These are phyloP conservation scores for Alternaria solani DNA, from an alignment of 2,329 filamentous ascomycete genomes.

Conservation along the genomic window DNA sequence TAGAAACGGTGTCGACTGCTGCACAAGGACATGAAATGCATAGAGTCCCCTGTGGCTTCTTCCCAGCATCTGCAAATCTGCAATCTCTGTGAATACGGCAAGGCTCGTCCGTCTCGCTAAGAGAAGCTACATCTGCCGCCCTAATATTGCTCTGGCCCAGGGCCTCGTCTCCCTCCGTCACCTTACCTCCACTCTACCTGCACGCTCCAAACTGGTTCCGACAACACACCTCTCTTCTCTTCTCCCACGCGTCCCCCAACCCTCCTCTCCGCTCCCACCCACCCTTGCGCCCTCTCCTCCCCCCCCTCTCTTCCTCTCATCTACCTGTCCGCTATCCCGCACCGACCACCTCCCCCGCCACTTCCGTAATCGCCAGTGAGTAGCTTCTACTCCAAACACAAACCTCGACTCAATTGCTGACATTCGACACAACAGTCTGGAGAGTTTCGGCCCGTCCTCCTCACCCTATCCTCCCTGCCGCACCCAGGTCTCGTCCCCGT, in stretches of 20 bases:
- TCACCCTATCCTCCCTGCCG: constrained; percentile 12
- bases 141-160: constrained; percentile 28
- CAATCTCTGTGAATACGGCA: constrained; percentile 36
- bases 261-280: constrained; percentile 28
- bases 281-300: constrained; percentile 12
- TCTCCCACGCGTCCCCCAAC: constrained; percentile 29
- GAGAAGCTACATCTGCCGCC: constrained; percentile 32
- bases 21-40: constrained; percentile 17
- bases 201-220: constrained; percentile 19
- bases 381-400: constrained; percentile 31
- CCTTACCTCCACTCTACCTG: constrained; percentile 31
- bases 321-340: constrained; percentile 32
- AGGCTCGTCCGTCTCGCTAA: constrained; percentile 46
- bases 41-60: constrained; percentile 14
- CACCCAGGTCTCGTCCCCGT: constrained; percentile 8
- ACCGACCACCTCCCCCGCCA: constrained; percentile 48
- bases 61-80: constrained; percentile 23
- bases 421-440: constrained; percentile 26
- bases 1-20: constrained; percentile 16
- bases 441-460: constrained; percentile 12
- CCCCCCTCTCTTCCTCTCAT: neutral
- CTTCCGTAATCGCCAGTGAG: constrained; percentile 44
- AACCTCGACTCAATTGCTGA: constrained; percentile 34
- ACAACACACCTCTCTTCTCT: constrained; percentile 31
- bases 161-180: constrained; percentile 27